phyloP scores from a whole-genome alignment of 2,329 filamentous ascomycete species.

The Penicillium decumbens region DNA sequence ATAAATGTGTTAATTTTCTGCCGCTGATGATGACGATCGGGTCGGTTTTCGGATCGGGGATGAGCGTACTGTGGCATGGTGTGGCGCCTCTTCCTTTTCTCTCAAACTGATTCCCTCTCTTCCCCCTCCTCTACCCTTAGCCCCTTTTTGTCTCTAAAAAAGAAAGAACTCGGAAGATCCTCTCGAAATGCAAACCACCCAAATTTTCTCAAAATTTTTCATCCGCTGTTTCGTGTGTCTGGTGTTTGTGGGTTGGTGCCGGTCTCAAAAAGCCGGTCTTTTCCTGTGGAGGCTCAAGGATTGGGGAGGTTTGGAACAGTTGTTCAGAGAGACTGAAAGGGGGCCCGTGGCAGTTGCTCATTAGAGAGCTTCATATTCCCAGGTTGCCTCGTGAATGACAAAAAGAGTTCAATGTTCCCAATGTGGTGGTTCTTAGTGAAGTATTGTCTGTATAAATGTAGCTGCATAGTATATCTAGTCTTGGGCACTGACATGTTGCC shows the following conservation, averaged over 20 bases:
- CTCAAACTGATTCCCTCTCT: conserved; percentile 24
- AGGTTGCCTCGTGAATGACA: conserved; percentile 4
- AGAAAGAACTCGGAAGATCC: conserved; percentile 37
- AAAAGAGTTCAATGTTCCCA: conserved; percentile 6
- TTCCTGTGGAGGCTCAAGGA: not conserved
- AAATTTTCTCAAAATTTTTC: conserved; percentile 26
- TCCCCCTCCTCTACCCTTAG: conserved; percentile 12
- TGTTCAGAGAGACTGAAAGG: not conserved
- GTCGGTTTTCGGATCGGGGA: conserved; percentile 35
- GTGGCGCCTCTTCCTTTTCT: conserved; percentile 33
- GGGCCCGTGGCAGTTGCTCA: conserved; percentile 4
- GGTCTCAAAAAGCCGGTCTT: not conserved
- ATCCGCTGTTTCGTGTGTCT: not conserved
- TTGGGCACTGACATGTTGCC: no score
- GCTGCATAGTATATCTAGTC: no score
- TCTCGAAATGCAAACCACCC: conserved; percentile 35
- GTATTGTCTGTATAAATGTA: no score
- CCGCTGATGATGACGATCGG: conserved; percentile 38
- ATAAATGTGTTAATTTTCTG: conserved; percentile 42
- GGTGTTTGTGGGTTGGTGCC: conserved; percentile 3
- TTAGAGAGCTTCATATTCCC: conserved; percentile 1
- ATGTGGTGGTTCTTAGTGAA: not conserved
- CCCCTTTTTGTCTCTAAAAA: conserved; percentile 33
- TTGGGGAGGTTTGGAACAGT: not conserved
- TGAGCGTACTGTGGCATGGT: conserved; percentile 37